A percentile compares a stretch with the other conserved stretches of the same genome.
Evolutionary conservation across 495 filamentous ascomycete genomes (phyloP).

Genomic region (Lasiosphaeria miniovina): DNA sequence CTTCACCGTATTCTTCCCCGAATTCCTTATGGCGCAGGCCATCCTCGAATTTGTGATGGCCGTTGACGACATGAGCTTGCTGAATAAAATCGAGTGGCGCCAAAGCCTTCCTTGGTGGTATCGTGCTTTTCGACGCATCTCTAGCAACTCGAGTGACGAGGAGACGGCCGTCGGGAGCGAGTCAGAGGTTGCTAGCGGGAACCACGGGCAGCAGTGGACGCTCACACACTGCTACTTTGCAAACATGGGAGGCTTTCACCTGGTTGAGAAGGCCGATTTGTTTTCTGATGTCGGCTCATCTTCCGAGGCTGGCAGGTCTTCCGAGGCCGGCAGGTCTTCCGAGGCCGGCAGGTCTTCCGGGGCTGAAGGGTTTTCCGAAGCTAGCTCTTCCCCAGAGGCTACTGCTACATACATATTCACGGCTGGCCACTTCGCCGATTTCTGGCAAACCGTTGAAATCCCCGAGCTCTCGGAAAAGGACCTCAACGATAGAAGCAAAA

Average conservation of each 20-base stretch:
- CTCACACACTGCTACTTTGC: slow-evolving; percentile 34
- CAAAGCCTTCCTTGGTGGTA: not conserved
- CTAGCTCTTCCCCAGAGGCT: too few species aligned
- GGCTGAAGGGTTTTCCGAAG: too few species aligned
- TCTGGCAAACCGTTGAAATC: not conserved
- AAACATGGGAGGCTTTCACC: slow-evolving; percentile 42
- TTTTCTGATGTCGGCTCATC: not conserved
- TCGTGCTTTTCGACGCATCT: not conserved
- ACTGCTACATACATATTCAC: too few species aligned
- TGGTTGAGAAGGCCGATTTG: not conserved
- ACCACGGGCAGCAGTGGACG: slow-evolving; percentile 28
- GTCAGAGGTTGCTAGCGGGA: not conserved
- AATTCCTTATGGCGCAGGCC: slow-evolving; percentile 14
- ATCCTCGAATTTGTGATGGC: slow-evolving; percentile 15
- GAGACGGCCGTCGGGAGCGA: not conserved
- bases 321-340: too few species aligned
- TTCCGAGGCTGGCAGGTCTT: not conserved
- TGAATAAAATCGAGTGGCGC: not conserved
- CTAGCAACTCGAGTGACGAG: not conserved
- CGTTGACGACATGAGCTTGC: not conserved
- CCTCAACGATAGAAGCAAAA: slow-evolving; percentile 40
- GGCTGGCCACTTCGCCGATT: not conserved
- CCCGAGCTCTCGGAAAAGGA: slow-evolving; percentile 25
- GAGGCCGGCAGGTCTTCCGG: not conserved
- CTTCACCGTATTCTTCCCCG: slow-evolving; percentile 16